These are phyloP conservation scores for Coemansia sp. DNA, from an alignment of 192 early-diverging fungal species.

Conservation along the genomic window DNA sequence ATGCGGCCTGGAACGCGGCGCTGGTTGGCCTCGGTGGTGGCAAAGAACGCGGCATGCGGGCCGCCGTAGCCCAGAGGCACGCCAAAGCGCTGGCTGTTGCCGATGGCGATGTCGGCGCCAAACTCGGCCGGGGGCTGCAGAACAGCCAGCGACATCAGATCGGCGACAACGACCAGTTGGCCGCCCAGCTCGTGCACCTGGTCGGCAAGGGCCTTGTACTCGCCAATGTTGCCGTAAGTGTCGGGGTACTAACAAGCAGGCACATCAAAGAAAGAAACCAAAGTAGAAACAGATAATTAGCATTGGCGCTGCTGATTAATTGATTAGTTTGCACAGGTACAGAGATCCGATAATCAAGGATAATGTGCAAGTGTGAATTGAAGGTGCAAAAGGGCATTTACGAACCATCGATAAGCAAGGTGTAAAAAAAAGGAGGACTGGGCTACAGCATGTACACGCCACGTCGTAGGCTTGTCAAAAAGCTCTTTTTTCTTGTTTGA, in stretches of 20 bases:
- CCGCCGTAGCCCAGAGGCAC: constrained; percentile 99
- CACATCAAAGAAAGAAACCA: no score
- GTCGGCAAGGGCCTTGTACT: constrained; percentile 77
- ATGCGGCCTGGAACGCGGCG: constrained; percentile 94
- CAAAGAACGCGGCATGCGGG: constrained; percentile 99
- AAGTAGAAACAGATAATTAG: no score
- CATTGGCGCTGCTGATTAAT: no score
- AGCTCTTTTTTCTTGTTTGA: no score
- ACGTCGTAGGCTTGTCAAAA: no score
- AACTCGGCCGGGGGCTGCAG: constrained; percentile 92
- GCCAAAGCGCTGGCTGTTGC: constrained; percentile 97
- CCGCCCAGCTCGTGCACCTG: constrained; percentile 76
- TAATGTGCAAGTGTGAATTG: no score
- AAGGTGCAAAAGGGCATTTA: no score
- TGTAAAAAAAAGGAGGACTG: no score
- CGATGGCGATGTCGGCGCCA: constrained; percentile 97
- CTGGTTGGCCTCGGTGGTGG: constrained; percentile 87
- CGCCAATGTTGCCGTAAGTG: constrained; percentile 79
- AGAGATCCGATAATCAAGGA: no score
- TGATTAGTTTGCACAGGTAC: no score
- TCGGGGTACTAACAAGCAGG: constrained; percentile 86
- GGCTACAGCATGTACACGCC: no score
- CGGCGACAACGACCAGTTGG: constrained; percentile 90
- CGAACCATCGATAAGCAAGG: constrained; percentile 5
- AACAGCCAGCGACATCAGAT: constrained; percentile 87